Base-by-base conservation (phyloP, 805 yeast species). In the Kluyveromyces siamensis region DNA sequence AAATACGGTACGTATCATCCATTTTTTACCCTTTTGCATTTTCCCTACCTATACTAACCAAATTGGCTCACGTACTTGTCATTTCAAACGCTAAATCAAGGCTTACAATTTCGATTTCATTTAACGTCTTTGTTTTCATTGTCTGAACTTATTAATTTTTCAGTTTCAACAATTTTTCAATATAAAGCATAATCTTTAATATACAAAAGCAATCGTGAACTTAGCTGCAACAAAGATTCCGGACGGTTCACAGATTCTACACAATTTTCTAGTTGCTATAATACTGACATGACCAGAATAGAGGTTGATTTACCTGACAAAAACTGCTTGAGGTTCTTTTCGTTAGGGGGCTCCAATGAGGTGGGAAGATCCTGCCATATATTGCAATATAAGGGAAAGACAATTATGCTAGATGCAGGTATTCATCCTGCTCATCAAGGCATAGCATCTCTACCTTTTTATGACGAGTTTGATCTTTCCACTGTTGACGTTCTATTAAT, bases 281-380 rank as follows among this genome's bases (percentile, higher is more conserved):
- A 13, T 13, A 30, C 14, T 30, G 35, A 5, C 35, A 39, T 39
- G 44, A 45, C 38, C 14, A 27, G 40, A 11, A 18, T 42, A 35
- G 46, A 41, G 19, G 27, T 25, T 4, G 54, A 58, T 18, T 50
- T 52, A 27, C 49, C 55, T 18, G 52, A 53, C 11, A 60, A 56
- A 35, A 71, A 69, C 33, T 56, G 70, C 16, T 71, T 85, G 52
- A 79, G 79, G 62, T 93, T 93, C 70, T 79, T 86, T 52, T 90
- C 96, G 21, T 75, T 93, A 7, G 99, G 99, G 8, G 99, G 98
- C n/a, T 95, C 98, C 54, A 87, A 85, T 57, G 99, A 93, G 65
- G 99, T 93, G 7, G 99, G 99, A 2, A 71, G 99, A 51, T 87
- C 96, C 35, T 91, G 98, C 62, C 99, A 93, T 62, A 82, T 93